phyloP scores from a whole-genome alignment of 352 stramenopile species.

The Phytopythium helicoides region DNA sequence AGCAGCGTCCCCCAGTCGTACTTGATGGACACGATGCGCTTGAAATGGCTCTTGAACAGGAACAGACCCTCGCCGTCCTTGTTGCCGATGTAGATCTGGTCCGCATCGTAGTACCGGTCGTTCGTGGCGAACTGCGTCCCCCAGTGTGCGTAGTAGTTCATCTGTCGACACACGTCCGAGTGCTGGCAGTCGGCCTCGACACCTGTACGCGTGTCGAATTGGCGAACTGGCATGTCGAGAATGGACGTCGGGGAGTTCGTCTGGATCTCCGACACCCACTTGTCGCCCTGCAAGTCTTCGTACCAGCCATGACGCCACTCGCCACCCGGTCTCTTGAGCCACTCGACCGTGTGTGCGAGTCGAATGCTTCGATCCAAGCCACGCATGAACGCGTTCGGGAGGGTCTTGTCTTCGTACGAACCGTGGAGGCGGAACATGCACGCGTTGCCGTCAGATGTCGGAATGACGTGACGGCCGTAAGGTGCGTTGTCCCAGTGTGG shows the following conservation, averaged over 20 bases:
- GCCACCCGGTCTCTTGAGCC: constrained; percentile 8
- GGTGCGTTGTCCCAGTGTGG: constrained; percentile 5
- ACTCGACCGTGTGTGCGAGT: constrained; percentile 5
- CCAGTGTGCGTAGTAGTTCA: too few relatives aligned
- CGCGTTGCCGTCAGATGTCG: constrained; percentile 3
- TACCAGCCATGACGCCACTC: constrained; percentile 27
- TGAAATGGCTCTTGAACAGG: constrained; percentile 10
- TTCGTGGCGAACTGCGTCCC: too few relatives aligned
- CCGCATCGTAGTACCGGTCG: too few relatives aligned
- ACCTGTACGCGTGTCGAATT: constrained; percentile 17
- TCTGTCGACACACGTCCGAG: too few relatives aligned
- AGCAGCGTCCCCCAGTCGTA: constrained; percentile 35
- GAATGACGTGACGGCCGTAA: not conserved
- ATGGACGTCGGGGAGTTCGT: constrained; percentile 10
- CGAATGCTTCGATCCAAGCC: too few relatives aligned
- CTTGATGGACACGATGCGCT: constrained; percentile 10
- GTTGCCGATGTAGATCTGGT: too few relatives aligned
- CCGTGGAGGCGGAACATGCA: constrained; percentile 2
- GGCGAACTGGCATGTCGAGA: constrained; percentile 13
- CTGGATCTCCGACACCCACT: constrained; percentile 19
- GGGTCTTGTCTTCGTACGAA: constrained; percentile 4
- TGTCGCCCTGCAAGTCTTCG: constrained; percentile 14
- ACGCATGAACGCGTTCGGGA: constrained; percentile 6
- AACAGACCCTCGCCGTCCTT: constrained; percentile 14
- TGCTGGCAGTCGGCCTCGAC: not conserved